Evolutionary conservation across 176 grass and related monocot genomes (phyloP).

Genomic region (Rhynchospora pubera): DNA sequence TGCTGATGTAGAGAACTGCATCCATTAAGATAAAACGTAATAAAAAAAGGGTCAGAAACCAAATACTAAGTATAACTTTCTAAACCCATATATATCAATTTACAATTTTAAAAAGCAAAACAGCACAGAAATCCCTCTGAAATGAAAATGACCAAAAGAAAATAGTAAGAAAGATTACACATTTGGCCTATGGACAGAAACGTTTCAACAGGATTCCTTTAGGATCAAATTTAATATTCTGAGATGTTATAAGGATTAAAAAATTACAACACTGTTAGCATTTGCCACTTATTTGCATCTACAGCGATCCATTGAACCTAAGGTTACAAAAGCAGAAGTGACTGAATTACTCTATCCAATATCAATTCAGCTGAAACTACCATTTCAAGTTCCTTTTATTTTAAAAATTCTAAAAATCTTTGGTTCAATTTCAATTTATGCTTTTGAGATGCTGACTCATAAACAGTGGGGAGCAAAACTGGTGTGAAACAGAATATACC

Average conservation of each 20-base stretch:
- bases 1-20: slow-evolving; percentile 93
- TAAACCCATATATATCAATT: neutral
- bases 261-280: neutral
- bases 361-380: neutral
- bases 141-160: neutral
- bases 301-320: neutral
- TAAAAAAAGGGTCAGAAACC: neutral
- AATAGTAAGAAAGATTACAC: neutral
- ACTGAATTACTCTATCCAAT: neutral
- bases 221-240: neutral
- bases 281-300: neutral
- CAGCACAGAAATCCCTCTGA: neutral
- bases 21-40: slow-evolving; percentile 14
- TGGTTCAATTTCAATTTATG: neutral
- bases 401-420: neutral
- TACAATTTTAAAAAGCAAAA: neutral
- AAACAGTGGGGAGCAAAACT: neutral
- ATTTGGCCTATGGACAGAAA: neutral
- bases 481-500: neutral
- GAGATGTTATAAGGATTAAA: neutral
- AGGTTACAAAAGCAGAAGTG: neutral
- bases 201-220: neutral
- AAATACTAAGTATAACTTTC: neutral
- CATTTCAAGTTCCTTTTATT: neutral
- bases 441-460: neutral